Evolutionary conservation across 2,329 filamentous ascomycete genomes (phyloP), one percentile per base, ranked within the genome.

Genomic region (Nigrograna mackinnonii): DNA sequence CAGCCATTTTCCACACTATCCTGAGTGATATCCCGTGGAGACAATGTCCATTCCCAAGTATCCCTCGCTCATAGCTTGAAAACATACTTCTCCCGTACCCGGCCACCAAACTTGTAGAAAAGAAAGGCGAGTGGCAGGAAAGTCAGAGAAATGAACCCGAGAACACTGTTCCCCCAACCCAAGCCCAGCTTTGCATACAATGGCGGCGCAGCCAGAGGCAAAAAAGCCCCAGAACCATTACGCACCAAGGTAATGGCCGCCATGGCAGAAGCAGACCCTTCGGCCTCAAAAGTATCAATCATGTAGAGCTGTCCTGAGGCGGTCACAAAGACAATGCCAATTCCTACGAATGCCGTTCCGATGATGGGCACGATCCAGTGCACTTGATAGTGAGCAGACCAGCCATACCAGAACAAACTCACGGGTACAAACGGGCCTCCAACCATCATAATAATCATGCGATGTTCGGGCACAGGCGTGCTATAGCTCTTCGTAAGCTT

Each of bases 51-150:
- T n/a, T n/a, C n/a, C n/a, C n/a, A n/a, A n/a, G n/a, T n/a, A n/a
- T n/a, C n/a, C n/a, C n/a, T n/a, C n/a, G n/a, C 24, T 14, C 14
- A 28, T 17, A 34, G 16, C 11, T 34, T 34, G 19, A 79, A 43
- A 47, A 77, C 21, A 9, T 17, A 38, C 17, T 19, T 38, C 30
- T 28, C 7, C 13, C 36, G 16, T 35, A 46, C 35, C 5, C n/a
- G 17, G 6, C 64, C 68, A 20, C 86, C 86, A 60, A 86, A 88
- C 50, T 77, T 80, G 68, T 85, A 86, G 63, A 91, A 87, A 4
- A 89, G 59, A 59, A 85, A 83, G 0, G 86, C 86, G 57, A 86
- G 84, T 0, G 86, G 85, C 19, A 87, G 71, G 62, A 86, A 88
- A 3, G 74, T 75, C 3, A 89, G 62, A 0, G 85, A 79, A 5